Evolutionary conservation across 2,329 filamentous ascomycete species (phyloP).

Genomic region (Pleurostoma richardsiae): DNA sequence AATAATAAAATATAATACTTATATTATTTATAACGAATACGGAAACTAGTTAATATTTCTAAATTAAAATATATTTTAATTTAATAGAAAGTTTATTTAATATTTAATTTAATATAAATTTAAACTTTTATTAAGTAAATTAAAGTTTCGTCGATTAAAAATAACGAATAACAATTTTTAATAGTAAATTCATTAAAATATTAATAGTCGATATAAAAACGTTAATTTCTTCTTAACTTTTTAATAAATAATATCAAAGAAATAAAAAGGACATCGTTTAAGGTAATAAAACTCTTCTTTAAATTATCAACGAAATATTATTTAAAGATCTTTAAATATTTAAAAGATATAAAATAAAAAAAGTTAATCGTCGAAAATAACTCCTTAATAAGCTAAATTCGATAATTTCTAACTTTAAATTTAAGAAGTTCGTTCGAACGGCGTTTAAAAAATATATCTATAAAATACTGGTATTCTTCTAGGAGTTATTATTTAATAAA

Average conservation of each 20-base stretch:
- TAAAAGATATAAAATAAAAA: not conserved
- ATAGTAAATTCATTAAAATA: slow-evolving; percentile 15
- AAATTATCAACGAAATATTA: not conserved
- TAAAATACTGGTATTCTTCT: not conserved
- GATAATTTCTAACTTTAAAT: not conserved
- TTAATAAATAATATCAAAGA: slow-evolving; percentile 14
- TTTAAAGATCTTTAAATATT: too few relatives aligned
- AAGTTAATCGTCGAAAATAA: not conserved
- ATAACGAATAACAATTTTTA: too few relatives aligned
- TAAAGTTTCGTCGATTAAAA: too few relatives aligned
- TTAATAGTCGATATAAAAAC: slow-evolving; percentile 17
- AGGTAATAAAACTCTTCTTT: not conserved
- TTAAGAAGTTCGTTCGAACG: too few relatives aligned
- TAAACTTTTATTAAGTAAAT: too few relatives aligned
- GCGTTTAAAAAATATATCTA: not conserved
- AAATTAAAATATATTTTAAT: too few relatives aligned
- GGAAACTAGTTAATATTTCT: too few relatives aligned
- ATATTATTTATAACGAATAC: too few relatives aligned
- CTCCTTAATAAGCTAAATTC: not conserved
- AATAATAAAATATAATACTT: too few relatives aligned
- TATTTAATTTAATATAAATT: too few relatives aligned
- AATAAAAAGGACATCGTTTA: slow-evolving; percentile 4
- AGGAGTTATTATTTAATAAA: too few relatives aligned
- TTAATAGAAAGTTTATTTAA: too few relatives aligned
- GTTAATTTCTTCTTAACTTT: slow-evolving; percentile 15